Percentiles rank a stretch among this genome's conserved stretches.
Conservation (phyloP, 2,329 filamentous ascomycete species). For the Lasiodiplodia citricola region DNA sequence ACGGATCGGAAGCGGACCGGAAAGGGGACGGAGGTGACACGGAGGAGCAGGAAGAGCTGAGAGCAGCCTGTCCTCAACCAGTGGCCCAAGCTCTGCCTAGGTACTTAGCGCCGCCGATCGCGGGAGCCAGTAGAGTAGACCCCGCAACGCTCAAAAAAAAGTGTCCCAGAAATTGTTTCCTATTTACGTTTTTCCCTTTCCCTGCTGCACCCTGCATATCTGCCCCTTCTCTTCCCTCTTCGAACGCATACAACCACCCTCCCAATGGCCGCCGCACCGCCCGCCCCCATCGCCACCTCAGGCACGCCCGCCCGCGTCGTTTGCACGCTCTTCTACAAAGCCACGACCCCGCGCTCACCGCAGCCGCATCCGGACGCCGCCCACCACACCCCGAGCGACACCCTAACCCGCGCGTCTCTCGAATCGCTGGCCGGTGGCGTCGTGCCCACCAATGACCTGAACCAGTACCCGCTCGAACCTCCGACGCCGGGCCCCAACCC, state of each 20-base stretch:
- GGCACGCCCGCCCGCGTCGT: slow-evolving; percentile 34
- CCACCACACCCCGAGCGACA: slow-evolving; percentile 39
- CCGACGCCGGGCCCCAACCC: slow-evolving; percentile 60
- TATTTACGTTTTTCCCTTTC: not conserved
- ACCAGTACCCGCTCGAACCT: slow-evolving; percentile 60
- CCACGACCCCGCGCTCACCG: slow-evolving; percentile 38
- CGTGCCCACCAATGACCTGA: slow-evolving; percentile 57
- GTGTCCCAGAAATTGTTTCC: not conserved
- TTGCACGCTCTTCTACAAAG: slow-evolving; percentile 47
- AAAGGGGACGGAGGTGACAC: not conserved
- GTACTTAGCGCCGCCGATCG: not conserved
- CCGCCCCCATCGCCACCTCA: slow-evolving; percentile 7
- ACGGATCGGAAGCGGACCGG: slow-evolving; percentile 5
- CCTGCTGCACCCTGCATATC: not conserved
- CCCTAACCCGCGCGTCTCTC: slow-evolving; percentile 40
- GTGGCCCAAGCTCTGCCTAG: not conserved
- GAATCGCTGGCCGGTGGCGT: slow-evolving; percentile 50
- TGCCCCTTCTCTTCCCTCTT: not conserved
- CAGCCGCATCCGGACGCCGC: slow-evolving; percentile 52
- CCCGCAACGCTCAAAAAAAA: slow-evolving; percentile 2
- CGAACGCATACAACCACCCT: not conserved
- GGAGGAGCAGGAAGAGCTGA: not conserved
- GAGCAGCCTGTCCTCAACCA: slow-evolving; percentile 2
- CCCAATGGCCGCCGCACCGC: not conserved
- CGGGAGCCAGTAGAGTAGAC: not conserved